These are phyloP conservation scores for Verticillium tricorpus DNA, from an alignment of 2,329 filamentous ascomycete genomes.

Conservation along the genomic window DNA sequence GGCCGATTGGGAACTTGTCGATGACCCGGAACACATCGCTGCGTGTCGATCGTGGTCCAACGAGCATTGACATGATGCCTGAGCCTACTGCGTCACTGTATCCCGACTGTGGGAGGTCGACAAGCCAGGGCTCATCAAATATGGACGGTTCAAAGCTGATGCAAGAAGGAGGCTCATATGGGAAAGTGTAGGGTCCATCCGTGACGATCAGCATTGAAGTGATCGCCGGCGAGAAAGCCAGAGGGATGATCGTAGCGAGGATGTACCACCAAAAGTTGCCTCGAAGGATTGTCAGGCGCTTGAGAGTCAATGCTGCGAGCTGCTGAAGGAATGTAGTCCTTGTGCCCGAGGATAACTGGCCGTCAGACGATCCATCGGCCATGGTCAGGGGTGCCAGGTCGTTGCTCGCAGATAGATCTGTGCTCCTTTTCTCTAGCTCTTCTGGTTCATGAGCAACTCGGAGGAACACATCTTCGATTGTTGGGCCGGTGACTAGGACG, in stretches of 20 bases:
- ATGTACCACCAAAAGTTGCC: conserved; percentile 16
- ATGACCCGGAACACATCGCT: conserved; percentile 2
- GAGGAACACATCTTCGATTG: conserved; percentile 69
- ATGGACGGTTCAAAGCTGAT: not conserved
- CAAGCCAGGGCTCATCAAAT: not conserved
- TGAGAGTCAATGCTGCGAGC: conserved; percentile 58
- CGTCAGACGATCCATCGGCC: not conserved
- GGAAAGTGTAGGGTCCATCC: not conserved
- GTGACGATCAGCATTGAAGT: not conserved
- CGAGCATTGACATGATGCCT: not conserved
- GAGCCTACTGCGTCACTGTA: not conserved
- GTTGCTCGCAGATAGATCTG: not conserved
- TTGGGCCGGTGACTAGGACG: conserved; percentile 60
- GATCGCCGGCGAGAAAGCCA: not conserved
- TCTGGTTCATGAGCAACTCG: conserved; percentile 60
- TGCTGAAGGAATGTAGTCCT: conserved; percentile 56
- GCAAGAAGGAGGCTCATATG: not conserved
- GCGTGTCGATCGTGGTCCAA: not conserved
- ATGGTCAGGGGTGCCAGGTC: conserved; percentile 9
- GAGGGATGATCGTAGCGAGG: not conserved
- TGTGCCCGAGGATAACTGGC: conserved; percentile 47
- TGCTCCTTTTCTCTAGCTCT: conserved; percentile 25
- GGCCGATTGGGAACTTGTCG: conserved; percentile 7
- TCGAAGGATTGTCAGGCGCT: conserved; percentile 59
- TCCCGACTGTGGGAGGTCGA: not conserved